Evolutionary conservation across 179 eudicot species (phyloP).

Genomic region (Beta corolliflora): DNA sequence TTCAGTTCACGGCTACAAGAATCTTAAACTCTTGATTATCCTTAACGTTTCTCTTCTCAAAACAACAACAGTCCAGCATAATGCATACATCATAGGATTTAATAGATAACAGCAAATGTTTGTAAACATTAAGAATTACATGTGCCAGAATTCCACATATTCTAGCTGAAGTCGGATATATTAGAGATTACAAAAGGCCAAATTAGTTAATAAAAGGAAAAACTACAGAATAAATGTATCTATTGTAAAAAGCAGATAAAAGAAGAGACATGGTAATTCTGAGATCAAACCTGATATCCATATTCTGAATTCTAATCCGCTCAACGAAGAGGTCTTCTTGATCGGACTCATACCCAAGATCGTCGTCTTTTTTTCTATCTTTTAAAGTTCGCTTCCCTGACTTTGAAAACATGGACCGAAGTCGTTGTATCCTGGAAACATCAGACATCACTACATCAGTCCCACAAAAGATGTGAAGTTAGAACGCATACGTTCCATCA

Average conservation of each 20-base stretch:
- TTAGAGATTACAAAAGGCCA: not conserved
- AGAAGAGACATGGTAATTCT: not conserved
- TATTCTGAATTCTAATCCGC: slow-evolving; percentile 82
- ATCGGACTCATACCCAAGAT: slow-evolving; percentile 40
- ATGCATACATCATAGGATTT: not conserved
- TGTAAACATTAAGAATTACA: not conserved
- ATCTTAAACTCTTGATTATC: not conserved
- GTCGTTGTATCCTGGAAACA: slow-evolving; percentile 53
- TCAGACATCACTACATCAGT: slow-evolving; percentile 12
- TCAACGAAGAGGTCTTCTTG: slow-evolving; percentile 66
- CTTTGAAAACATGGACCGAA: slow-evolving; percentile 52
- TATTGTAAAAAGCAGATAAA: not conserved
- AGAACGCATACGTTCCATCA: no score
- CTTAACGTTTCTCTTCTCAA: not conserved
- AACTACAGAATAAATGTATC: not conserved
- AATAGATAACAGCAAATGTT: not conserved
- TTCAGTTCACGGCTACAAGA: not conserved
- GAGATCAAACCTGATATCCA: slow-evolving; percentile 72
- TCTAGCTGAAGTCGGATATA: not conserved
- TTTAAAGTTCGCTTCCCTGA: slow-evolving; percentile 37
- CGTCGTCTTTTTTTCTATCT: slow-evolving; percentile 71
- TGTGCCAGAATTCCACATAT: not conserved
- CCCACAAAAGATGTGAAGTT: not conserved
- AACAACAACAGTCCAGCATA: not conserved
- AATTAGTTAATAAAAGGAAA: not conserved